Evolutionary conservation across 2,329 filamentous ascomycete species (phyloP).

Genomic region (Xylaria sp.): DNA sequence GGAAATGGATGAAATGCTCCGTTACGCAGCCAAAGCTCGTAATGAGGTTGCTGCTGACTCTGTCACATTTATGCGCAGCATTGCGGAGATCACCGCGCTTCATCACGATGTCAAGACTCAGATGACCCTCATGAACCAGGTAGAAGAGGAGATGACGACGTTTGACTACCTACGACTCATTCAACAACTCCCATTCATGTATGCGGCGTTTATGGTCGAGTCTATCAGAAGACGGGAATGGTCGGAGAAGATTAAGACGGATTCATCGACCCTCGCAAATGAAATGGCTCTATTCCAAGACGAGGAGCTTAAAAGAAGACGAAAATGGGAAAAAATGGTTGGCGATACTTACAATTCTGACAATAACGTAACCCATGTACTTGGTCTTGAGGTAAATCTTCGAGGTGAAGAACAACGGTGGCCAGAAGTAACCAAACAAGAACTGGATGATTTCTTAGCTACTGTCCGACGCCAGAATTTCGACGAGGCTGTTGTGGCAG

Average conservation of each 20-base stretch:
- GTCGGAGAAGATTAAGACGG: slow-evolving; percentile 86
- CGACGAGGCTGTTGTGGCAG: slow-evolving; percentile 69
- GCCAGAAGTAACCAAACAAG: slow-evolving; percentile 77
- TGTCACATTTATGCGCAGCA: slow-evolving; percentile 77
- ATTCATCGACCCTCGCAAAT: slow-evolving; percentile 86
- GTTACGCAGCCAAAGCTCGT: slow-evolving; percentile 66
- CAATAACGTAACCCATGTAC: slow-evolving; percentile 68
- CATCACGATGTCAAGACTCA: slow-evolving; percentile 75
- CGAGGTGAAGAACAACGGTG: slow-evolving; percentile 80
- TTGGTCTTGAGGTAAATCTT: slow-evolving; percentile 84
- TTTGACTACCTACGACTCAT: slow-evolving; percentile 83
- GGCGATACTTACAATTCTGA: slow-evolving; percentile 75
- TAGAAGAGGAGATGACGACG: slow-evolving; percentile 76
- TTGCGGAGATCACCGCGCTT: slow-evolving; percentile 78
- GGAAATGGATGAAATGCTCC: slow-evolving; percentile 67
- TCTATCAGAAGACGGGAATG: slow-evolving; percentile 87
- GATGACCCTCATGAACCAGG: slow-evolving; percentile 72
- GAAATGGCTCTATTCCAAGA: slow-evolving; percentile 92
- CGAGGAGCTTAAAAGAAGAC: slow-evolving; percentile 86
- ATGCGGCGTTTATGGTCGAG: slow-evolving; percentile 87
- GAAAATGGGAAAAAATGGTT: slow-evolving; percentile 88
- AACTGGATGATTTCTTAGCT: slow-evolving; percentile 76
- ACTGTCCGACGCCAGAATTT: slow-evolving; percentile 68
- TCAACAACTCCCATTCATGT: slow-evolving; percentile 84
- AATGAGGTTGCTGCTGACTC: slow-evolving; percentile 71